phyloP scores from a whole-genome alignment of 2,329 filamentous ascomycete genomes.

The Hymenoscyphus fraxineus region DNA sequence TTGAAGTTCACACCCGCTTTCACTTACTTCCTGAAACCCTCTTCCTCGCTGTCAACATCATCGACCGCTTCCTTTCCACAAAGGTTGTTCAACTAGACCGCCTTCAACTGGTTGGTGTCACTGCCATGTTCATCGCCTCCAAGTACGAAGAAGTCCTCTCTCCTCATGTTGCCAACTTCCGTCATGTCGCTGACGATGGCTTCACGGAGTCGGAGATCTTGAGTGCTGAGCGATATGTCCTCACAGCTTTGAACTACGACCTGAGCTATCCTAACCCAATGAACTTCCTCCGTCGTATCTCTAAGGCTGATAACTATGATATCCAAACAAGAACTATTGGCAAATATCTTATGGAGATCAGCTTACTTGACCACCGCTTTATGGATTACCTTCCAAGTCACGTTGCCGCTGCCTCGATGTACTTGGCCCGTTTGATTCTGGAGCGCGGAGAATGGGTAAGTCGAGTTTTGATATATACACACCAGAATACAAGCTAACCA shows the following conservation, averaged over 20 bases:
- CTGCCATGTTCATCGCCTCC: slow-evolving; percentile 98
- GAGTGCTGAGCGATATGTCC: slow-evolving; percentile 92
- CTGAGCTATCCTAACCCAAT: slow-evolving; percentile 98
- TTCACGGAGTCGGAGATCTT: slow-evolving; percentile 95
- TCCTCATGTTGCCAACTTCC: slow-evolving; percentile 95
- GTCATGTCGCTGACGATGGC: slow-evolving; percentile 92
- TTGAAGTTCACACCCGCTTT: slow-evolving; percentile 97
- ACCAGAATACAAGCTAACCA: slow-evolving; percentile 28
- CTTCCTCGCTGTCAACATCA: slow-evolving; percentile 96
- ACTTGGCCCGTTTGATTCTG: slow-evolving; percentile 83
- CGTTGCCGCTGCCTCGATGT: slow-evolving; percentile 91
- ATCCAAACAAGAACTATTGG: slow-evolving; percentile 95
- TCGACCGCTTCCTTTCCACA: slow-evolving; percentile 92
- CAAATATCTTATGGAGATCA: slow-evolving; percentile 98
- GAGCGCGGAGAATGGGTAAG: slow-evolving; percentile 88
- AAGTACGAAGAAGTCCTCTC: slow-evolving; percentile 99
- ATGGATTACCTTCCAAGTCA: slow-evolving; percentile 86
- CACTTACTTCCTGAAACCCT: slow-evolving; percentile 92
- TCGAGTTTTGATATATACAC: slow-evolving; percentile 22
- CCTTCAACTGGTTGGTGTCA: slow-evolving; percentile 93
- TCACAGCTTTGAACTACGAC: slow-evolving; percentile 89
- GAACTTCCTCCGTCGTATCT: slow-evolving; percentile 98
- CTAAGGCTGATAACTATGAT: slow-evolving; percentile 98
- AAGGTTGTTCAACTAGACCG: slow-evolving; percentile 96
- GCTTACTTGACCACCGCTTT: slow-evolving; percentile 90